Percentiles rank a stretch among this genome's conserved stretches.
Evolutionary conservation across 106 monocot species (phyloP).

Genomic region (Triglochin maritima): DNA sequence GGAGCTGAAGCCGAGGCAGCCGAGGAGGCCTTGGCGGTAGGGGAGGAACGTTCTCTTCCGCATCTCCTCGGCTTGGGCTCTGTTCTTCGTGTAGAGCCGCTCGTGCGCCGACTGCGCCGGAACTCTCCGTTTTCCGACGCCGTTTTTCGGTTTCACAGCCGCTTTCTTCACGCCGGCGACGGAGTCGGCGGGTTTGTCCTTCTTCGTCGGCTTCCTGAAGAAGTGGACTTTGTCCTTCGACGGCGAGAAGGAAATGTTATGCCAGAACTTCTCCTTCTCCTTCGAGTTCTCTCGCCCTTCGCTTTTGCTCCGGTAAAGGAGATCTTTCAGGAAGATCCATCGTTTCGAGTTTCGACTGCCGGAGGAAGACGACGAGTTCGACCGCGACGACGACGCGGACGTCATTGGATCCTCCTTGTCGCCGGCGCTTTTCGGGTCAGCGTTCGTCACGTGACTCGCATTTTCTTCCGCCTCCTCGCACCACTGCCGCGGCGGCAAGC

Average conservation of each 20-base stretch:
- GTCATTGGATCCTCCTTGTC: neutral
- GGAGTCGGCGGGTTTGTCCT: neutral
- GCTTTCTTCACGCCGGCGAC: neutral
- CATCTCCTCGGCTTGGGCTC: slow-evolving; percentile 94
- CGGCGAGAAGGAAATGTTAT: slow-evolving; percentile 40
- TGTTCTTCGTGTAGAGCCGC: slow-evolving; percentile 75
- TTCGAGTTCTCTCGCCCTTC: slow-evolving; percentile 51
- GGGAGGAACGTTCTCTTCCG: slow-evolving; percentile 78
- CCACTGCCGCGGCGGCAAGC: slow-evolving; percentile 26
- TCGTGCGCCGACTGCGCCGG: slow-evolving; percentile 83
- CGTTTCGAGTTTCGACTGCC: neutral
- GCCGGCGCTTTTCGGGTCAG: neutral
- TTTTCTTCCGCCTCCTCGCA: slow-evolving; percentile 23
- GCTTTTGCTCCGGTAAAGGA: slow-evolving; percentile 94
- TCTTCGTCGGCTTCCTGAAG: slow-evolving; percentile 3
- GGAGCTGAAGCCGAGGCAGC: slow-evolving; percentile 86
- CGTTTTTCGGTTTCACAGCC: slow-evolving; percentile 14
- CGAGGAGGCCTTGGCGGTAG: slow-evolving; percentile 86
- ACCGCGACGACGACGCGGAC: neutral
- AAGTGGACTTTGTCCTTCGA: slow-evolving; percentile 9
- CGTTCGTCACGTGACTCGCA: neutral
- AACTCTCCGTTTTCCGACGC: slow-evolving; percentile 22
- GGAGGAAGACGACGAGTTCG: neutral
- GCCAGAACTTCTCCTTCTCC: slow-evolving; percentile 82
- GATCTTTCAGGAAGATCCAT: slow-evolving; percentile 90